A percentile compares a stretch with the other conserved stretches of the same genome.
phyloP scores from a whole-genome alignment of 192 early-diverging fungal species.

The Podila epicladia region DNA sequence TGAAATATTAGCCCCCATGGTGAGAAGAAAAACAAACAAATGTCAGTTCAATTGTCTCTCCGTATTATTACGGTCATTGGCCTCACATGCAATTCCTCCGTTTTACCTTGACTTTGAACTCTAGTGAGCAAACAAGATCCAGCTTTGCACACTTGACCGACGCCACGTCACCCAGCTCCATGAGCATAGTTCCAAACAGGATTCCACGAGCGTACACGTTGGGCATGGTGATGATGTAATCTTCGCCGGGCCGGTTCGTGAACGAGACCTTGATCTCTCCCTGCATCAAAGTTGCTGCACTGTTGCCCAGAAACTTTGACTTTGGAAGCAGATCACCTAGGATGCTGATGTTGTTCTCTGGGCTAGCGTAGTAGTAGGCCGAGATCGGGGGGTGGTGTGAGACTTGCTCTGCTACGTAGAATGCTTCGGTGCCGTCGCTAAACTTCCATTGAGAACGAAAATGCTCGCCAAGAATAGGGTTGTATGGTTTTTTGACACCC shows the following conservation, averaged over 20 bases:
- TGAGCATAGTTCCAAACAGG: slow-evolving; percentile 92
- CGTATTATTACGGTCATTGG: too few relatives aligned
- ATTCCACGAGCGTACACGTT: slow-evolving; percentile 95
- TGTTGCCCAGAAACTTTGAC: slow-evolving; percentile 90
- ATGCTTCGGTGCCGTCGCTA: slow-evolving; percentile 73
- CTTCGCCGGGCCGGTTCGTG: slow-evolving; percentile 72
- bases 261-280: slow-evolving; percentile 74
- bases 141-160: slow-evolving; percentile 75
- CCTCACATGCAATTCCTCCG: neutral
- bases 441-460: slow-evolving; percentile 89
- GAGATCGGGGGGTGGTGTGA: slow-evolving; percentile 96
- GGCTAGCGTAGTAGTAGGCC: slow-evolving; percentile 83
- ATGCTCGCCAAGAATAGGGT: slow-evolving; percentile 92
- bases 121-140: slow-evolving; percentile 84
- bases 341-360: slow-evolving; percentile 82
- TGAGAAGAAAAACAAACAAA: neutral
- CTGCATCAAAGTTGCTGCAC: slow-evolving; percentile 88
- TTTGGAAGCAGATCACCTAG: slow-evolving; percentile 86
- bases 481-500: slow-evolving; percentile 96
- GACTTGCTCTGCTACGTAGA: slow-evolving; percentile 91
- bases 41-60: neutral
- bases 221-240: slow-evolving; percentile 85
- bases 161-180: slow-evolving; percentile 91
- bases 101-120: slow-evolving; percentile 89
- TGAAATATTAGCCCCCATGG: neutral